Base-by-base conservation (phyloP, 805 yeast genomes). In the Saturnispora gosingensis region DNA sequence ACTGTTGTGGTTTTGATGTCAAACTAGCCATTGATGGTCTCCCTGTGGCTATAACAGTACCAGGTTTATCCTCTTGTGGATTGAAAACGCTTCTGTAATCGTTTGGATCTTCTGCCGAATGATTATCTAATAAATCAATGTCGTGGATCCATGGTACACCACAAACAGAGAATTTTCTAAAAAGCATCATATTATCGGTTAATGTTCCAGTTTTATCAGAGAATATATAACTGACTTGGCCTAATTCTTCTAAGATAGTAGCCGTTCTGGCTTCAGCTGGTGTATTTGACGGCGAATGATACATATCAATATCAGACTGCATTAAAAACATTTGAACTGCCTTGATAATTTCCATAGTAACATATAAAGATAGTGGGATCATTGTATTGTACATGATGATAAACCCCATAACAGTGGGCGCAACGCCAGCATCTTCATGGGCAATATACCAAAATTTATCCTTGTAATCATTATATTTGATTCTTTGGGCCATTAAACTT, bases 131-230 rank as follows among this genome's bases (percentile, higher is more conserved):
- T 47, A 73, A 63, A 58, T 81, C 88, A 27, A 80, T 65, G 54
- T 84, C 89, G 66, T 93, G 99, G 9, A 81, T 62, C 97, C 97
- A 93, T 5, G 95, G 81, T 3, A 83, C 75, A 2, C 99, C 99
- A 49, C 85, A 83, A 5, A 93, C 83, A 9, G 95, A 80, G 58
- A 91, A 78, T 62, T 90, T 90, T 45, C 97, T 75, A 66, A 93
- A 93, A 27, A 91, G 70, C 99, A 93, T 93, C 59, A 83, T 70
- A 64, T 93, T 93, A 60, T 93, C 98, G 0, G 99, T 93, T 54
- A 93, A 74, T 0, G 99, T 93, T 9, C 99, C 99, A 0, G 99
- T 93, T 66, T 93, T 93, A 67, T 93, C 99, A 54, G 96, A 86
- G 65, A 93, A 93, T 3, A 93, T 77, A 63, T 91, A 90, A 46